Evolutionary conservation across 129 eudicot genomes (phyloP).

Genomic region (Tagetes erecta): DNA sequence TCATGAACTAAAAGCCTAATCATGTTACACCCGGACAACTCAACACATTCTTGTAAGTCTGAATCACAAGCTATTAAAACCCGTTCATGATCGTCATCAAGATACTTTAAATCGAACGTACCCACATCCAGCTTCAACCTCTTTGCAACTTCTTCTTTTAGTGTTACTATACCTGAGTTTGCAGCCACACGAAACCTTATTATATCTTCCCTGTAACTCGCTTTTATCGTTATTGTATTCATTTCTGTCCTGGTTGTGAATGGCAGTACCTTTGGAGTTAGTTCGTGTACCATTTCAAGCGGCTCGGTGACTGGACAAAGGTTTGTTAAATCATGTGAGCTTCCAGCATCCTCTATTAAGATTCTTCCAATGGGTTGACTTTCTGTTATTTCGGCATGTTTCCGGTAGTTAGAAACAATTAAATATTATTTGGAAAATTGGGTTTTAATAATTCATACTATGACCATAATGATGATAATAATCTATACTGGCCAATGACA

Average conservation of each 20-base stretch:
- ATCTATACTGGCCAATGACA: too few relatives aligned
- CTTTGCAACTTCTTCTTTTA: constrained; percentile 76
- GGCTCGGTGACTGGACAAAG: constrained; percentile 58
- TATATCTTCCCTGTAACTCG: constrained; percentile 75
- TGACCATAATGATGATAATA: too few relatives aligned
- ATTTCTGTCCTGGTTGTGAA: constrained; percentile 49
- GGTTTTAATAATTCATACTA: too few relatives aligned
- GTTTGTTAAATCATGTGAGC: constrained; percentile 76
- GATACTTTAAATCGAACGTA: constrained; percentile 69
- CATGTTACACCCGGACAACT: constrained; percentile 53
- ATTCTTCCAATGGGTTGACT: constrained; percentile 61
- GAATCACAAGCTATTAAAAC: constrained; percentile 69
- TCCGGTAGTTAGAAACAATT: constrained; percentile 34
- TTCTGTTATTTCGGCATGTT: constrained; percentile 29
- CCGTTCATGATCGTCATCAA: constrained; percentile 91
- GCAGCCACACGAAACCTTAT: constrained; percentile 64
- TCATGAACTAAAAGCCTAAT: constrained; percentile 74
- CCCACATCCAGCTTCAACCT: constrained; percentile 65
- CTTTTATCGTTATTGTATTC: constrained; percentile 65
- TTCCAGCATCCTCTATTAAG: constrained; percentile 82
- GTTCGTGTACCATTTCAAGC: constrained; percentile 45
- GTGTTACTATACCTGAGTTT: constrained; percentile 46
- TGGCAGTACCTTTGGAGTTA: constrained; percentile 39
- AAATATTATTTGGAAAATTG: background rate
- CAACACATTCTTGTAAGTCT: constrained; percentile 79